Percentiles rank a stretch among this genome's conserved stretches.
These are phyloP conservation scores for Apiospora sp. DNA, from an alignment of 2,329 filamentous ascomycete species.

Conservation along the genomic window DNA sequence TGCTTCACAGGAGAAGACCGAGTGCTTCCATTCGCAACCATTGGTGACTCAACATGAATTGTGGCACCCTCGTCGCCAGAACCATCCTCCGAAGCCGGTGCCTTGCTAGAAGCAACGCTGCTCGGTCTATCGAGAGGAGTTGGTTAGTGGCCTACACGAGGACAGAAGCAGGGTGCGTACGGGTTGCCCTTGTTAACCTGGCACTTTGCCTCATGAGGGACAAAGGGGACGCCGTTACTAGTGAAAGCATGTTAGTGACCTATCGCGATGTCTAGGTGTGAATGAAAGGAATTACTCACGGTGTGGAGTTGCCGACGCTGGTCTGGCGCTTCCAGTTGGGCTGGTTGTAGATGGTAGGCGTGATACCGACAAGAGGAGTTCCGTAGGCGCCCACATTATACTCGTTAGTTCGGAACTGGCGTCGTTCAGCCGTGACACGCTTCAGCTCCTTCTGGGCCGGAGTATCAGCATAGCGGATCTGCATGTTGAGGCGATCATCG, in stretches of 20 bases:
- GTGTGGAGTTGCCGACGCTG: conserved; percentile 30
- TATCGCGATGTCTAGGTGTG: conserved; percentile 14
- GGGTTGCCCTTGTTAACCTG: not conserved
- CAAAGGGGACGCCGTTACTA: not conserved
- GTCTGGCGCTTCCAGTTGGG: conserved; percentile 47
- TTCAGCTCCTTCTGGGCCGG: conserved; percentile 97
- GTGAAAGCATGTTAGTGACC: not conserved
- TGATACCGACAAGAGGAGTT: conserved; percentile 66
- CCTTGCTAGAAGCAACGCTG: conserved; percentile 48
- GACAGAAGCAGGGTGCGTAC: conserved; percentile 23
- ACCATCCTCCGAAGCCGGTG: conserved; percentile 54
- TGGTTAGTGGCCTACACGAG: conserved; percentile 22
- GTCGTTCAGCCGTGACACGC: conserved; percentile 92
- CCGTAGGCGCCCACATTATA: conserved; percentile 82
- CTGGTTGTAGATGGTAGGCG: conserved; percentile 55
- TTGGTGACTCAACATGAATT: conserved; percentile 59
- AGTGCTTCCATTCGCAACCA: conserved; percentile 52
- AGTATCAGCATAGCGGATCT: conserved; percentile 97
- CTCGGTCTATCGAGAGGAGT: conserved; percentile 45
- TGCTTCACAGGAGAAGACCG: conserved; percentile 58
- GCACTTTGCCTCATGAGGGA: conserved; percentile 4
- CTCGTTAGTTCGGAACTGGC: conserved; percentile 94
- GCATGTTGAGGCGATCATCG: conserved; percentile 82
- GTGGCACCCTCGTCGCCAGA: conserved; percentile 62
- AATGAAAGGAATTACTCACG: conserved; percentile 20